Percentiles rank a stretch among this genome's conserved stretches.
phyloP scores from a whole-genome alignment of 495 filamentous ascomycete genomes.

The Bryoglossum gracile region DNA sequence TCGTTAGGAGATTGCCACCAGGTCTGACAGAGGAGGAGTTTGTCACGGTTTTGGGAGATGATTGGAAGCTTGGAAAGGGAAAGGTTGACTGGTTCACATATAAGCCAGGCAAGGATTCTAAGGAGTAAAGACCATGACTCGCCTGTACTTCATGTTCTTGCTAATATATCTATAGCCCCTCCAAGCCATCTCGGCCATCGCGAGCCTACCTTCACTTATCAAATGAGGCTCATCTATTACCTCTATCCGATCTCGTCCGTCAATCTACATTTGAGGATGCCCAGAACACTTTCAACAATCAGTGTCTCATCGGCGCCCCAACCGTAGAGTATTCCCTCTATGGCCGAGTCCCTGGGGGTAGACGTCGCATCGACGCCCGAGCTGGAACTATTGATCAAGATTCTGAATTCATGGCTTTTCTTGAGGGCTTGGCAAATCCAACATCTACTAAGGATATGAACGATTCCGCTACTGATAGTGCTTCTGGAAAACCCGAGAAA shows the following conservation, averaged over 20 bases:
- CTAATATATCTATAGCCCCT: slow-evolving; percentile 47
- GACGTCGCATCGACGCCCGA: slow-evolving; percentile 66
- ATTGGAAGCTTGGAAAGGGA: slow-evolving; percentile 71
- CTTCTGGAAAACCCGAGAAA: slow-evolving; percentile 52
- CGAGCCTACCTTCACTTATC: slow-evolving; percentile 73
- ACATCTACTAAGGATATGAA: slow-evolving; percentile 40
- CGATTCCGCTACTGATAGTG: slow-evolving; percentile 41
- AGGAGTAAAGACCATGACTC: slow-evolving; percentile 55
- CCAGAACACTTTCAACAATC: slow-evolving; percentile 57
- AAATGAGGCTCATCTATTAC: slow-evolving; percentile 47
- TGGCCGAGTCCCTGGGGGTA: slow-evolving; percentile 67
- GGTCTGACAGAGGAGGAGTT: slow-evolving; percentile 79
- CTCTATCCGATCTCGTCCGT: slow-evolving; percentile 60
- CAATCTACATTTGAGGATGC: slow-evolving; percentile 63
- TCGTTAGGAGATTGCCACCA: slow-evolving; percentile 80
- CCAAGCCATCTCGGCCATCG: slow-evolving; percentile 68
- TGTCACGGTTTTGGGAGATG: slow-evolving; percentile 61
- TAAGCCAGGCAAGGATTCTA: slow-evolving; percentile 75
- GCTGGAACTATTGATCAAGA: slow-evolving; percentile 96
- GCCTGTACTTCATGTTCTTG: not conserved
- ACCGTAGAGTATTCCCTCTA: slow-evolving; percentile 75
- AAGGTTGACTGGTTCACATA: slow-evolving; percentile 80
- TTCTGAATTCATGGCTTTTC: slow-evolving; percentile 86
- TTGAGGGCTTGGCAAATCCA: slow-evolving; percentile 79
- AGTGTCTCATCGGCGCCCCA: slow-evolving; percentile 65